Evolutionary conservation across 108 stramenopile species (phyloP), one percentile per base, ranked within the genome.

Genomic region (Asterionellopsis glacialis): DNA sequence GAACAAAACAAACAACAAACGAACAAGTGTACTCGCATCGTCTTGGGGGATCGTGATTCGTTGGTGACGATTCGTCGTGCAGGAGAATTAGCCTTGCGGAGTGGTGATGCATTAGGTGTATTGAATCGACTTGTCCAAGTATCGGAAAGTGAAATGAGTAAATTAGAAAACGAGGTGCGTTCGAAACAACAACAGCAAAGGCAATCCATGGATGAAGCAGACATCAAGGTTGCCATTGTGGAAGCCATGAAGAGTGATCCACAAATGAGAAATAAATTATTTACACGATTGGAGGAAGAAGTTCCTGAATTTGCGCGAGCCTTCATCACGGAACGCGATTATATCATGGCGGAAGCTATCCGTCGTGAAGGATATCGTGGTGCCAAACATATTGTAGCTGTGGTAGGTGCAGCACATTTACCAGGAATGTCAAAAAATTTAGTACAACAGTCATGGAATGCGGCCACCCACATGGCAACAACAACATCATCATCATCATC

Each of bases 301-400:
- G 73, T 74, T 28, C 73, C 73, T 2, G 73, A 67, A 59, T 74
- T 74, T 45, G 67, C 67, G 1, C 55, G 56, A 45, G 73, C 73
- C 14, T 74, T 74, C 43, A 33, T 74, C 1, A 67, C 61, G 41
- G 73, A 74, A 68, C 51, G 73, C 45, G 73, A 74, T 50, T 63
- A 54, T 41, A 51, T 74, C 53, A 74, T 74, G 73, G 56, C 57
- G 14, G 60, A 64, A 54, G 55, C 66, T n/a, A 67, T 74, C 24
- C 51, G 62, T 0, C 14, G 66, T 13, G 62, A 74, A 59, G 28
- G 59, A 43, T 33, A 2, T 33, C 33, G 33, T 5, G 7, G 33
- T 41, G 44, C 50, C 0, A 15, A 63, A 28, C 61, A 41, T 21
- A 61, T 74, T 12, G 73, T 74, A 19, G 73, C 51, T 5, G 73